A percentile compares a stretch with the other conserved stretches of the same genome.
Evolutionary conservation across 352 stramenopile species (phyloP).

Genomic region (Globisporangium polare): DNA sequence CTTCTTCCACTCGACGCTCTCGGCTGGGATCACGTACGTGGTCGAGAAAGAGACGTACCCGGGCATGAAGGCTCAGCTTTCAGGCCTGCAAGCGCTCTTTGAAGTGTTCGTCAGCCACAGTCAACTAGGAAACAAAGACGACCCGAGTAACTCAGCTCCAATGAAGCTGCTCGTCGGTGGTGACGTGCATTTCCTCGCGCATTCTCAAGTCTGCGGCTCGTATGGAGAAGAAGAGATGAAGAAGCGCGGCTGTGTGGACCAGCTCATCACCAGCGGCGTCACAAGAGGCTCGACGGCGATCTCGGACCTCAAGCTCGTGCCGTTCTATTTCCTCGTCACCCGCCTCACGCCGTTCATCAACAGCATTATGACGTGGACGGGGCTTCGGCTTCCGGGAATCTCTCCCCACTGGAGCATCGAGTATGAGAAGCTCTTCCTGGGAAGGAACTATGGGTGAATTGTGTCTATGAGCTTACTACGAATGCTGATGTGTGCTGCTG

Average conservation of each 20-base stretch:
- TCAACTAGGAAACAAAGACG: neutral
- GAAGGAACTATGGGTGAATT: conserved; percentile 61
- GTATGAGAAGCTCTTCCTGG: conserved; percentile 42
- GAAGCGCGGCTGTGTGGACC: conserved; percentile 34
- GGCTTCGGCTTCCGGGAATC: conserved; percentile 8
- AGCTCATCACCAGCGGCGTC: conserved; percentile 63
- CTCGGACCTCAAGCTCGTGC: conserved; percentile 43
- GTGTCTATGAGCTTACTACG: neutral
- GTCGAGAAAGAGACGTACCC: conserved; percentile 70
- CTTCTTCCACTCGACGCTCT: conserved; percentile 61
- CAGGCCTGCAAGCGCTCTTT: conserved; percentile 34
- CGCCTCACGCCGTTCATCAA: conserved; percentile 30
- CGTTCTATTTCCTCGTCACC: conserved; percentile 51
- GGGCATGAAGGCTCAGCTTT: conserved; percentile 29
- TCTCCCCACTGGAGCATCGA: conserved; percentile 28
- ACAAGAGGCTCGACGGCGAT: conserved; percentile 61
- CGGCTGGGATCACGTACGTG: conserved; percentile 39
- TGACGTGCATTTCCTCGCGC: conserved; percentile 57
- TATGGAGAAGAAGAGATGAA: neutral
- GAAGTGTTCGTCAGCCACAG: conserved; percentile 29
- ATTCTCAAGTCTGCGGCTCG: conserved; percentile 39
- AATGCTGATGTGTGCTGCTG: neutral
- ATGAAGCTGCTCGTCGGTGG: conserved; percentile 50
- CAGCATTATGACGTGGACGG: conserved; percentile 18
- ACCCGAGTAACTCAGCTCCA: neutral